A percentile compares a stretch with the other conserved stretches of the same genome.
These are phyloP conservation scores for Thielaviopsis musarum DNA, from an alignment of 2,329 filamentous ascomycete species.

Conservation along the genomic window DNA sequence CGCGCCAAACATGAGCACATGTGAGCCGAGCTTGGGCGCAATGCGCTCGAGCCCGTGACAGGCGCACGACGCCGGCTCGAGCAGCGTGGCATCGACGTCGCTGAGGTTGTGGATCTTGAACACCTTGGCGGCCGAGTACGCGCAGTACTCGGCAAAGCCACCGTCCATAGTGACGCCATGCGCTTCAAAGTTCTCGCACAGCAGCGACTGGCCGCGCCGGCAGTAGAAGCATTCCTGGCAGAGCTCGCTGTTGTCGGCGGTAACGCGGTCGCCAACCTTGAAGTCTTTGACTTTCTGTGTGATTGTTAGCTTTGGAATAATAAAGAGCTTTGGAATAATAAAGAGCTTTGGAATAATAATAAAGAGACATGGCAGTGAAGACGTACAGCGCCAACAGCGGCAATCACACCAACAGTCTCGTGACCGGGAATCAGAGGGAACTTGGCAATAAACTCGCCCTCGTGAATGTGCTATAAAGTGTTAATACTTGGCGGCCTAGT, in stretches of 20 bases:
- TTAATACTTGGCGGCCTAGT: background rate
- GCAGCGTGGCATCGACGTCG: conserved; percentile 51
- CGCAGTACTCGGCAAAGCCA: conserved; percentile 55
- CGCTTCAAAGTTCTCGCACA: conserved; percentile 53
- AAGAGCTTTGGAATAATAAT: too few species aligned
- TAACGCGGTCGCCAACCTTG: conserved; percentile 44
- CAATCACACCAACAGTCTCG: conserved; percentile 50
- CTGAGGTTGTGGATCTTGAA: conserved; percentile 50
- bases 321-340: background rate
- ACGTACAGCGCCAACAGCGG: conserved; percentile 31
- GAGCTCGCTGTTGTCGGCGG: conserved; percentile 47
- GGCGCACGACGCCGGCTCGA: conserved; percentile 57
- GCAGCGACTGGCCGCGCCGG: conserved; percentile 46
- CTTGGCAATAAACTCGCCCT: conserved; percentile 48
- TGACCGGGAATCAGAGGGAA: conserved; percentile 53
- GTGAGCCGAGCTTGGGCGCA: conserved; percentile 44
- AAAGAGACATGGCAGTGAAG: background rate
- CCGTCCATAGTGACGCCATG: conserved; percentile 53
- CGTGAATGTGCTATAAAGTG: conserved; percentile 36
- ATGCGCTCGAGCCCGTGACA: conserved; percentile 55
- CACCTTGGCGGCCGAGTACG: conserved; percentile 35
- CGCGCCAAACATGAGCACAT: conserved; percentile 48
- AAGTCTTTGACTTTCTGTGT: conserved; percentile 40
- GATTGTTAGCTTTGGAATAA: background rate
- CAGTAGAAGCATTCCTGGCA: conserved; percentile 62